Evolutionary conservation across 148 eudicot genomes (phyloP).

Genomic region (Diospyros lotus): DNA sequence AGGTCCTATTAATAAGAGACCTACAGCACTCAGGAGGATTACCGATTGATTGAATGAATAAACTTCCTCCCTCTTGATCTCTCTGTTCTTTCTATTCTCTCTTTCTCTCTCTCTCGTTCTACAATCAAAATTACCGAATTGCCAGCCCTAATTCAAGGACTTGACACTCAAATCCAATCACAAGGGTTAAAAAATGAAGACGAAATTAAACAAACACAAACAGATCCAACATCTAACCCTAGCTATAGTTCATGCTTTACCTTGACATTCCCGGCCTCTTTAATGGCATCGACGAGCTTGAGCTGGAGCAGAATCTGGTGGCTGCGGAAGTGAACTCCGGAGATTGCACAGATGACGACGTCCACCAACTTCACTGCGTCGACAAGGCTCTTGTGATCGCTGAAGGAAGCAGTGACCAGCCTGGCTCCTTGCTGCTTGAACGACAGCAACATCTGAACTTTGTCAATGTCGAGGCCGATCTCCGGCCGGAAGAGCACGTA

Average conservation of each 20-base stretch:
- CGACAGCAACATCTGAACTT: constrained; percentile 35
- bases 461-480: constrained; percentile 43
- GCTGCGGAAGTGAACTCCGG: constrained; percentile 64
- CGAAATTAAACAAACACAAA: not conserved
- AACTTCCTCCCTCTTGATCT: no score
- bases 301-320: constrained; percentile 68
- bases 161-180: no score
- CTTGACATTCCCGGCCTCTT: constrained; percentile 88
- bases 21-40: no score
- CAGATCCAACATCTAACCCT: not conserved
- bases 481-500: constrained; percentile 33
- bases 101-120: no score
- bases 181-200: no score
- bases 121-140: no score
- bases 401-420: constrained; percentile 41
- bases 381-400: constrained; percentile 70
- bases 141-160: no score
- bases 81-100: no score
- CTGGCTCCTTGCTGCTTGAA: constrained; percentile 36
- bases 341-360: constrained; percentile 73
- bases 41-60: no score
- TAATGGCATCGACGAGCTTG: constrained; percentile 77
- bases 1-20: no score
- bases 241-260: constrained; percentile 13
- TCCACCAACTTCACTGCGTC: constrained; percentile 66